These are phyloP conservation scores for Infundibulicybe gibba DNA, from an alignment of 768 basidiomycete genomes.

Conservation along the genomic window DNA sequence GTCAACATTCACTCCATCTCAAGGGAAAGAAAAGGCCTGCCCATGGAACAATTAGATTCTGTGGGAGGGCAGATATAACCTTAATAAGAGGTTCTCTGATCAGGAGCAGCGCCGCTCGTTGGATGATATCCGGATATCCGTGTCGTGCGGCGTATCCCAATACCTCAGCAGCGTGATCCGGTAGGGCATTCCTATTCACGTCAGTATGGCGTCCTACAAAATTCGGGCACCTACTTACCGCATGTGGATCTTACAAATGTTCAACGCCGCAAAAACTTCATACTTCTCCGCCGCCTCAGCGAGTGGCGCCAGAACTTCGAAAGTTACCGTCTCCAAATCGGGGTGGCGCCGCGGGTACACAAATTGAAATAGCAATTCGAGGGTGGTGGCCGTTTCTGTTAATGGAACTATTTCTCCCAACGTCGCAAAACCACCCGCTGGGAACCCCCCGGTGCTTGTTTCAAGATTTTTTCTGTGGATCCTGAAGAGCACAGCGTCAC, in stretches of 20 bases:
- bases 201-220: neutral
- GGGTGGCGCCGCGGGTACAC: slow-evolving; percentile 5
- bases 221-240: neutral
- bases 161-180: slow-evolving; percentile 14
- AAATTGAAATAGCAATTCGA: slow-evolving; percentile 8
- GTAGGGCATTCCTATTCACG: neutral
- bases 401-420: neutral
- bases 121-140: slow-evolving; percentile 16
- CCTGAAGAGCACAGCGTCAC: slow-evolving; percentile 1
- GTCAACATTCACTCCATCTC: neutral
- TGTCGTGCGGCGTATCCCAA: slow-evolving; percentile 21
- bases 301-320: slow-evolving; percentile 1
- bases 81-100: slow-evolving; percentile 11
- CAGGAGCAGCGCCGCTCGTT: slow-evolving; percentile 14
- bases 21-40: slow-evolving; percentile 5
- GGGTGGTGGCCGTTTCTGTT: slow-evolving; percentile 2
- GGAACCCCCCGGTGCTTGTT: neutral
- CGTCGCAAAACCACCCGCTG: neutral
- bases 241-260: slow-evolving; percentile 4
- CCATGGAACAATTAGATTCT: slow-evolving; percentile 18
- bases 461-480: slow-evolving; percentile 7
- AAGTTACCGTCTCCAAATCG: neutral
- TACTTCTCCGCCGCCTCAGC: slow-evolving; percentile 11
- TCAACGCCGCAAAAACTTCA: slow-evolving; percentile 4
- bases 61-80: slow-evolving; percentile 15